Evolutionary conservation across 1,284 basidiomycete species (phyloP).

Genomic region (Phylloporus sp.): DNA sequence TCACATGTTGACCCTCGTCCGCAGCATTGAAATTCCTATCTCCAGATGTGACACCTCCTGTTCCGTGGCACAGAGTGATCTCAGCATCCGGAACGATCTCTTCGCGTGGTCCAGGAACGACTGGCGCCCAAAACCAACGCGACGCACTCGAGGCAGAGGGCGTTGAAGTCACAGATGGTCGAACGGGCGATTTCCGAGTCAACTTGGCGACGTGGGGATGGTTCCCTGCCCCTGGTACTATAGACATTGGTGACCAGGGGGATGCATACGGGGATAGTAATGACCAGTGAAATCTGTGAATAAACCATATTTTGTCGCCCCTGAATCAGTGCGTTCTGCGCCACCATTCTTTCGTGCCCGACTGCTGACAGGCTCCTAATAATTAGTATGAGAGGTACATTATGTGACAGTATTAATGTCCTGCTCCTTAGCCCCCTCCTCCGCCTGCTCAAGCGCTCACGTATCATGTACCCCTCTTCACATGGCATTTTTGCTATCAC

Average conservation of each 20-base stretch:
- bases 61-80: constrained; percentile 81
- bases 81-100: constrained; percentile 76
- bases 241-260: constrained; percentile 29
- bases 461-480: background rate
- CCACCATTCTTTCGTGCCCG: background rate
- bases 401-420: too few species aligned
- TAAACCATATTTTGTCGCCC: background rate
- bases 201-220: constrained; percentile 62
- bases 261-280: constrained; percentile 3
- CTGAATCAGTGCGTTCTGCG: background rate
- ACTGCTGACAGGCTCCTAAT: background rate
- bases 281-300: background rate
- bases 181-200: constrained; percentile 58
- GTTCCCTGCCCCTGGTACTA: constrained; percentile 58
- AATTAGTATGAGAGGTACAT: too few species aligned
- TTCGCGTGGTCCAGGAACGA: constrained; percentile 79
- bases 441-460: constrained; percentile 1
- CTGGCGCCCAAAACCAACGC: constrained; percentile 65
- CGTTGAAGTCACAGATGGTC: constrained; percentile 57
- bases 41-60: constrained; percentile 62
- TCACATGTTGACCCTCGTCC: constrained; percentile 6
- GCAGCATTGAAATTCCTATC: constrained; percentile 76
- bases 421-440: too few species aligned
- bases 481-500: background rate
- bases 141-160: constrained; percentile 67